A percentile compares a stretch with the other conserved stretches of the same genome.
Conservation (phyloP, 2,329 filamentous ascomycete species). For the Apiospora sp. region DNA sequence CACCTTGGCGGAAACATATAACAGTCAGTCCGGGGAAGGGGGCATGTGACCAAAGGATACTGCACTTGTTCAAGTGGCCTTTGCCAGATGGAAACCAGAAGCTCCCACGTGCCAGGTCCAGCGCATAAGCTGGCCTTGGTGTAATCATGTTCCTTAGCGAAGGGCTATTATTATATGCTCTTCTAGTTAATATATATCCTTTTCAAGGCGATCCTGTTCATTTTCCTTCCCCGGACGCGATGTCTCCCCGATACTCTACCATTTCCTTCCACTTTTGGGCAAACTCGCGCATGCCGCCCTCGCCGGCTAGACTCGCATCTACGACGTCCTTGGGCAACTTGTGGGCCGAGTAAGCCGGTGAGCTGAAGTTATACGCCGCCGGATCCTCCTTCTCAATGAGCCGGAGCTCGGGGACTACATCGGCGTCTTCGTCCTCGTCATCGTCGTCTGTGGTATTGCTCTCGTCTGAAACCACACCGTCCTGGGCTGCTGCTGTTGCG, state of each 20-base stretch:
- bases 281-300: slow-evolving; percentile 83
- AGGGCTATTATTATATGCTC: neutral
- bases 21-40: neutral
- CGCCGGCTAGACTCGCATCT: slow-evolving; percentile 70
- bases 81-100: neutral
- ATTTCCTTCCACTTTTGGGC: slow-evolving; percentile 76
- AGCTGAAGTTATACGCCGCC: slow-evolving; percentile 85
- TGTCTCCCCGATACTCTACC: slow-evolving; percentile 40
- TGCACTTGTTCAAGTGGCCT: no score
- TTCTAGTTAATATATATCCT: neutral
- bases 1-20: neutral
- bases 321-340: slow-evolving; percentile 96
- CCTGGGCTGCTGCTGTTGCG: slow-evolving; percentile 43
- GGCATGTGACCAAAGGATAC: neutral
- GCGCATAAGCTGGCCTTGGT: neutral
- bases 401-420: slow-evolving; percentile 79
- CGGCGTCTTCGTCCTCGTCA: slow-evolving; percentile 59
- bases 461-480: slow-evolving; percentile 42
- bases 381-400: slow-evolving; percentile 86
- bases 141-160: neutral
- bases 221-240: slow-evolving; percentile 40
- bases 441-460: slow-evolving; percentile 32
- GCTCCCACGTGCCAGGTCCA: neutral
- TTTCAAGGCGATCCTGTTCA: neutral
- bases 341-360: slow-evolving; percentile 90